Evolutionary conservation across 371 early-diverging fungal genomes (phyloP), one percentile per base, ranked within the genome.

Genomic region (Actinomortierella wolfii): DNA sequence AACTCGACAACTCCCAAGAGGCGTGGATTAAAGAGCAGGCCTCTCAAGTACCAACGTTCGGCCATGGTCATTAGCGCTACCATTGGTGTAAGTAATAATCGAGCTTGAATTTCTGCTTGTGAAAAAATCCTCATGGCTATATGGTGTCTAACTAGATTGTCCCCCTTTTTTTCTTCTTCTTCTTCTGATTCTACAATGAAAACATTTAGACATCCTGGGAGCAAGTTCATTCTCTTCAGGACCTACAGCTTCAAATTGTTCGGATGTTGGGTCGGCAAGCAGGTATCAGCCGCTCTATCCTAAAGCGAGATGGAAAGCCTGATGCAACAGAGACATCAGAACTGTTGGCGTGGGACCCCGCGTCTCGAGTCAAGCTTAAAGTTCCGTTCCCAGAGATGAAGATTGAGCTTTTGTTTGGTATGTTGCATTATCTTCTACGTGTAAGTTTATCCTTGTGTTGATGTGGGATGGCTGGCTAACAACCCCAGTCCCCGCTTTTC

Each of bases 361-460:
- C 79, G 3, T 64, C 76, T 24, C 52, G 68, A 39, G 56, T 93
- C 1, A 78, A 71, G 25, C 63, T 91, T 42, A 76, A 80, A 42
- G 45, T 93, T 17, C 92, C 94, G 17, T 92, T 89, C 59, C 82
- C 79, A 28, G 90, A 88, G 43, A 78, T 83, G 24, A 83, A 83
- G 39, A 76, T 86, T 1, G 81, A 85, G 11, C 68, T 93, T n/a
- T 74, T 78, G 39, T 57, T 91, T 52, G 91, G 91, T 88, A 81
- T 55, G 67, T 20, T 34, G 11, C 11, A 6, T 34, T 34, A 6
- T 34, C 34, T 34, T 34, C 34, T 34, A 11, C 34, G 34, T 34
- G 34, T 34, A 34, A 11, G 34, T 6, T 11, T 11, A 34, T 34
- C 39, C 18, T 57, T 9, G 15, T 48, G 9, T 40, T 56, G 1